phyloP scores from a whole-genome alignment of 73 alveolate species.

The Paramecium tetraurelia region DNA sequence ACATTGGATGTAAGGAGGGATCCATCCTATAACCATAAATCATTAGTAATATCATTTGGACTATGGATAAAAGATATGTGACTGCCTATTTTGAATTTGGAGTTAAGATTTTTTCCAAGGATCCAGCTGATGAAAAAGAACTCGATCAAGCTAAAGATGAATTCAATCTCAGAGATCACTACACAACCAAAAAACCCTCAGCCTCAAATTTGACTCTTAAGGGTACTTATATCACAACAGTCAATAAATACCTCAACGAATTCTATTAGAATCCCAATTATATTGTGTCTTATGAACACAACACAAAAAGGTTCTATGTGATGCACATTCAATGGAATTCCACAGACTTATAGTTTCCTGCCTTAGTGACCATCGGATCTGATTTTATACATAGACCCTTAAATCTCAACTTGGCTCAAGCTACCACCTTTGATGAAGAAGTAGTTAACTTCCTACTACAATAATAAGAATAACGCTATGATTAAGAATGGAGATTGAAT shows the following conservation, averaged over 20 bases:
- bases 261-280: conserved; percentile 36
- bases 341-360: conserved; percentile 33
- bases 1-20: conserved; percentile 71
- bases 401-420: neutral
- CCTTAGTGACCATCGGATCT: conserved; percentile 44
- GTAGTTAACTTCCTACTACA: neutral
- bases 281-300: conserved; percentile 37
- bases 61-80: conserved; percentile 68
- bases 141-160: conserved; percentile 21
- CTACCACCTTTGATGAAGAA: neutral
- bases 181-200: neutral
- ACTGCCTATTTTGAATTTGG: conserved; percentile 68
- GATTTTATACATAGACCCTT: neutral
- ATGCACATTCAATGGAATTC: conserved; percentile 30
- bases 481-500: neutral
- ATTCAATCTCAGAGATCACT: neutral
- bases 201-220: neutral
- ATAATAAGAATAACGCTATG: neutral
- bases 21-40: conserved; percentile 72
- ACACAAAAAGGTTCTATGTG: conserved; percentile 18
- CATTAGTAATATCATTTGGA: conserved; percentile 75
- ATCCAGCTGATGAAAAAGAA: conserved; percentile 59
- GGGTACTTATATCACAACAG: conserved; percentile 34
- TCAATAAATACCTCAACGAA: neutral
- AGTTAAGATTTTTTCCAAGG: conserved; percentile 68